Evolutionary conservation across 2,329 filamentous ascomycete genomes (phyloP).

Genomic region (Colletotrichum sp.): DNA sequence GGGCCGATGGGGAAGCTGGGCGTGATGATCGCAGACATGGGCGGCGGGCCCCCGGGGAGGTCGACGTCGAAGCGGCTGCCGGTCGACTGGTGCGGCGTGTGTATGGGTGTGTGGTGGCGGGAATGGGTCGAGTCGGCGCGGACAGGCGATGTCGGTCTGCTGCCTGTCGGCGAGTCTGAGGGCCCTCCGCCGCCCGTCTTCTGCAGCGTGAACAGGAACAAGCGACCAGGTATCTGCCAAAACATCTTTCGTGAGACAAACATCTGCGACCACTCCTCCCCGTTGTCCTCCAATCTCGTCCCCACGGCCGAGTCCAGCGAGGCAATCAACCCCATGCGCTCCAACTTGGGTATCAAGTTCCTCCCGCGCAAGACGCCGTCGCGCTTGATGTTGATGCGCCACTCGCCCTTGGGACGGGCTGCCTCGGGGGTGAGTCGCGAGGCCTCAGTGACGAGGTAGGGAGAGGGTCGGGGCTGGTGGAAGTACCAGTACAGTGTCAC

Average conservation of each 20-base stretch:
- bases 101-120: conserved; percentile 23
- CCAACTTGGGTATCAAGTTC: conserved; percentile 86
- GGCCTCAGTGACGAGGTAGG: conserved; percentile 65
- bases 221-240: conserved; percentile 88
- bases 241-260: conserved; percentile 83
- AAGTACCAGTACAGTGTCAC: conserved; percentile 97
- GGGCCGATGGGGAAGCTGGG: conserved; percentile 62
- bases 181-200: conserved; percentile 51
- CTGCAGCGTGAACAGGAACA: conserved; percentile 87
- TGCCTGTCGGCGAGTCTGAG: conserved; percentile 56
- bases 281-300: conserved; percentile 62
- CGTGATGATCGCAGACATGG: conserved; percentile 34
- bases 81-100: conserved; percentile 31
- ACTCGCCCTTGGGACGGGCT: conserved; percentile 82
- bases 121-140: conserved; percentile 34
- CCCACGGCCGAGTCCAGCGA: conserved; percentile 80
- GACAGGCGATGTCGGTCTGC: conserved; percentile 59
- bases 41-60: conserved; percentile 41
- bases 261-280: conserved; percentile 77
- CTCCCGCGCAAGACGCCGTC: conserved; percentile 88
- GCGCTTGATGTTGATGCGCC: conserved; percentile 82
- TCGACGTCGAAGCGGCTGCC: conserved; percentile 32
- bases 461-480: conserved; percentile 78
- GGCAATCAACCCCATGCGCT: conserved; percentile 87
- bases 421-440: conserved; percentile 69